These are phyloP conservation scores for Abelmoschus esculentus DNA, from an alignment of 345 rosid species.

Conservation along the genomic window DNA sequence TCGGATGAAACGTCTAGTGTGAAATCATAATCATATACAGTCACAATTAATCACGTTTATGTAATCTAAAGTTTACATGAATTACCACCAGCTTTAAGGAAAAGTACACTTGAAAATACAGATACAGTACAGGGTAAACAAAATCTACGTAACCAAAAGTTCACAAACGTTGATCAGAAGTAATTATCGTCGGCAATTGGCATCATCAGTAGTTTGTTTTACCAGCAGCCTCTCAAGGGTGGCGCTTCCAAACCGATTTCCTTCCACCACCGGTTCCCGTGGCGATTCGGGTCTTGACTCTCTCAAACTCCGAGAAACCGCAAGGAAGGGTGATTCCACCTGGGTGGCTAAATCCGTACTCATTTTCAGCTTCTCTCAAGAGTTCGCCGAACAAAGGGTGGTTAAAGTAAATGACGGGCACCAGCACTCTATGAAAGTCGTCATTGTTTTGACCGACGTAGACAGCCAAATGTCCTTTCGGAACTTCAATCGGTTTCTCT, in stretches of 20 bases:
- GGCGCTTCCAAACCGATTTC: constrained; percentile 33
- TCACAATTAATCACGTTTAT: too few species aligned
- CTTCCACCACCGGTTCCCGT: constrained; percentile 35
- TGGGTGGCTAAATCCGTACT: constrained; percentile 66
- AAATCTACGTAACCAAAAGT: not conserved
- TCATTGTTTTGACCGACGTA: constrained; percentile 75
- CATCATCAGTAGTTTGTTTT: not conserved
- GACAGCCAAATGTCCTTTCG: constrained; percentile 71
- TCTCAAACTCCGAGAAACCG: constrained; percentile 66
- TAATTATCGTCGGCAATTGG: too few species aligned
- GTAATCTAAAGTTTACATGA: too few species aligned
- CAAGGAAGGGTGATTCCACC: constrained; percentile 92
- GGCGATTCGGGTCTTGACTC: constrained; percentile 60
- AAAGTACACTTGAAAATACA: constrained; percentile 11
- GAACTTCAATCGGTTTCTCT: constrained; percentile 34
- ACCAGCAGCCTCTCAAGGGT: not conserved
- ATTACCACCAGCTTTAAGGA: too few species aligned
- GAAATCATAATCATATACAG: too few species aligned
- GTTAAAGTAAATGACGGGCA: too few species aligned
- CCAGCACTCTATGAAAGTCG: constrained; percentile 23
- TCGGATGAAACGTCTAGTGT: too few species aligned
- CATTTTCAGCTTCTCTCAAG: constrained; percentile 64
- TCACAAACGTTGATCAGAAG: not conserved
- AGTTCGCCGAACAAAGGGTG: constrained; percentile 23
- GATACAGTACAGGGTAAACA: not conserved